Conservation (phyloP, 2,329 filamentous ascomycete genomes). For the Fusarium multiceps region DNA sequence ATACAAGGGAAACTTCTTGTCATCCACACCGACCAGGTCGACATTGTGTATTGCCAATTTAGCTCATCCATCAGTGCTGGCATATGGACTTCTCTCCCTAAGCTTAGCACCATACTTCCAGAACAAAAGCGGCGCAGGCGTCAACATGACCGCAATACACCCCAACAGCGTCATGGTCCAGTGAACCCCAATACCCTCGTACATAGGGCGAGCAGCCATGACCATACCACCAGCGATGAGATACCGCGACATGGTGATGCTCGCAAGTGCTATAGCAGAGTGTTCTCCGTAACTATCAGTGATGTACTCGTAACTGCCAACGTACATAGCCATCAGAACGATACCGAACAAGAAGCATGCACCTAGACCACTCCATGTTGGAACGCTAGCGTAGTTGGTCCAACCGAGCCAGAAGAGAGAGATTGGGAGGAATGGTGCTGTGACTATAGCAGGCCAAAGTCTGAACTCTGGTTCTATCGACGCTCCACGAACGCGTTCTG, state of each 20-base stretch:
- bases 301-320: conserved; percentile 66
- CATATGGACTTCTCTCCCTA: conserved; percentile 9
- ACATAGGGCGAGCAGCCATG: conserved; percentile 54
- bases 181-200: conserved; percentile 53
- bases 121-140: conserved; percentile 52
- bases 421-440: conserved; percentile 61
- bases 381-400: conserved; percentile 58
- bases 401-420: conserved; percentile 69
- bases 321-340: conserved; percentile 61
- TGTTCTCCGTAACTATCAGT: conserved; percentile 67
- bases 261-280: conserved; percentile 53
- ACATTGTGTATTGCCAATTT: neutral
- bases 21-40: neutral
- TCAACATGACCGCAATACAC: conserved; percentile 48
- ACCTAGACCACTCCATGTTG: conserved; percentile 60
- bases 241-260: conserved; percentile 49
- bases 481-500: conserved; percentile 54
- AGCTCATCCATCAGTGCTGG: neutral
- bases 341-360: conserved; percentile 65
- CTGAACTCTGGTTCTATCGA: conserved; percentile 63
- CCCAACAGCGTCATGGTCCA: conserved; percentile 56
- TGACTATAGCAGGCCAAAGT: conserved; percentile 64
- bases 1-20: neutral
- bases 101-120: conserved; percentile 45
- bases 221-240: conserved; percentile 54